phyloP scores from a whole-genome alignment of 2,329 filamentous ascomycete species.

The Nemania diffusa region DNA sequence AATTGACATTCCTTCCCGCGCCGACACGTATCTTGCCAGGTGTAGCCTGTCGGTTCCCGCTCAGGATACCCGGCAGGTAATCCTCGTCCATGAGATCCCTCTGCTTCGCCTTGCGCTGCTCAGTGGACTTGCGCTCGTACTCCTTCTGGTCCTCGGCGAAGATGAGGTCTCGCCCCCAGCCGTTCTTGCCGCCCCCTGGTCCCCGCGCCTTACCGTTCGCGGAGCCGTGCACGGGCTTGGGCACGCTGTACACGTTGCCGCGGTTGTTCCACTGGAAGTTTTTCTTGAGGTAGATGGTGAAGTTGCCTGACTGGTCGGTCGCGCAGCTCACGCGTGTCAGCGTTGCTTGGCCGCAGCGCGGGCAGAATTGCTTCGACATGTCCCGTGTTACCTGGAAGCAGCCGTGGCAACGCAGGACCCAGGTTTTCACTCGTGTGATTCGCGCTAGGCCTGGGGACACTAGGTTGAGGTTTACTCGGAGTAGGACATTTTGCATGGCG shows the following conservation, averaged over 20 bases:
- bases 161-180: slow-evolving; percentile 87
- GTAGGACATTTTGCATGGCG: slow-evolving; percentile 95
- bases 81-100: slow-evolving; percentile 95
- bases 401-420: slow-evolving; percentile 91
- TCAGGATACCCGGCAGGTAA: slow-evolving; percentile 86
- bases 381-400: slow-evolving; percentile 89
- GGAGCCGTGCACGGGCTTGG: slow-evolving; percentile 85
- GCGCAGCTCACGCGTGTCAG: slow-evolving; percentile 87
- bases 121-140: slow-evolving; percentile 72
- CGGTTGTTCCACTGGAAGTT: slow-evolving; percentile 97
- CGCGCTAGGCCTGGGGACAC: slow-evolving; percentile 81
- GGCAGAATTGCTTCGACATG: slow-evolving; percentile 91
- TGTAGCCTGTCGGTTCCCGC: slow-evolving; percentile 74
- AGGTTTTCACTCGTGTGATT: slow-evolving; percentile 86
- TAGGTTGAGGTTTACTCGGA: slow-evolving; percentile 94
- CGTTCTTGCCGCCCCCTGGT: slow-evolving; percentile 79
- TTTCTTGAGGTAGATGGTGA: slow-evolving; percentile 87
- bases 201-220: slow-evolving; percentile 78
- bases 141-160: slow-evolving; percentile 97
- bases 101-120: slow-evolving; percentile 74
- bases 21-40: slow-evolving; percentile 80
- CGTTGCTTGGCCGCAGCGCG: slow-evolving; percentile 87
- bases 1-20: slow-evolving; percentile 87
- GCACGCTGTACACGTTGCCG: slow-evolving; percentile 91
- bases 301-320: slow-evolving; percentile 81